Base-by-base conservation (phyloP, 2,329 filamentous ascomycete genomes). In the Stagonosporopsis chrysanthemi region DNA sequence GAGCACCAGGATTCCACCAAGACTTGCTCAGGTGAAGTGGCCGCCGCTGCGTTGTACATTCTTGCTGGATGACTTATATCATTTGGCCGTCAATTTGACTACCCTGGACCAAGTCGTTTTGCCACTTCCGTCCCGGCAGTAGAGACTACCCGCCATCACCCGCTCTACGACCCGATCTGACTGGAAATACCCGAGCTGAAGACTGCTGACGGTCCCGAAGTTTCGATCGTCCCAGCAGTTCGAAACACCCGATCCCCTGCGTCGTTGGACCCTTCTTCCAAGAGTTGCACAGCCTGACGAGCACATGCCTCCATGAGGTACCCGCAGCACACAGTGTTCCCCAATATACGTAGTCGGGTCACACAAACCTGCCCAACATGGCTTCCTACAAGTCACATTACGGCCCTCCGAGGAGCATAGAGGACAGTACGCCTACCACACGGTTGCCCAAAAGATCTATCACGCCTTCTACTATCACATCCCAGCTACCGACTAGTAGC, bases 271-370 rank as follows among this genome's bases (percentile, higher is more conserved):
- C 49, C 52, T 45, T 49, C 52, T 60, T 45, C 50, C 51, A 47
- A 65, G 55, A 62, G 63, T 64, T 64, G 61, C 53, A 69, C 65
- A 58, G 57, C 60, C 61, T 63, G 53, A 66, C 51, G 60, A 66
- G 66, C 66, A 70, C 61, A 76, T 75, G 75, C 66, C 72, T 76
- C 73, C 72, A 78, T 78, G 75, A 77, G 73, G 74, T 71, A 67
- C 71, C 68, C 66, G 63, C 67, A 66, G 65, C 66, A 70, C 71
- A 71, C 69, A 68, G 65, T 56, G 57, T 63, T 66, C 59, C 59
- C 69, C 71, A 66, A 65, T 63, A 77, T 69, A 66, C 66, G 59
- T 64, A 68, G 60, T 63, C 64, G 69, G 68, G 74, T 75, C 62
- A 67, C 70, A 77, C 73, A 61, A 71, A 62, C 54, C 58, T 70